Evolutionary conservation across 148 eudicot genomes (phyloP), one percentile per base, ranked within the genome.

Genomic region (Drosera capensis): DNA sequence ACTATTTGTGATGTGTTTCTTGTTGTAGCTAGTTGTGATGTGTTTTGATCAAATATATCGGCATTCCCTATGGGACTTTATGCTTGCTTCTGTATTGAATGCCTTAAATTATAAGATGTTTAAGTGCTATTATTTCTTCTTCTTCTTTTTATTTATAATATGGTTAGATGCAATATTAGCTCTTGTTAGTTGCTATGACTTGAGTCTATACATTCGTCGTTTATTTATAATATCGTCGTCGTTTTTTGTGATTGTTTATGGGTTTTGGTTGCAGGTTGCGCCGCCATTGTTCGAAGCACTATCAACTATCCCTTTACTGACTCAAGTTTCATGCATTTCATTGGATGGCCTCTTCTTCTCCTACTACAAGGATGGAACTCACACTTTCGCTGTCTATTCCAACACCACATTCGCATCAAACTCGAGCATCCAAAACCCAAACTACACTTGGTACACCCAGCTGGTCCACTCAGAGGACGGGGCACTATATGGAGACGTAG

Each of bases 261-360:
- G 15, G 5, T 2, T 19, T 46, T 19, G n/a, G 2, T 8, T 17
- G 14, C 22, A 50, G 54, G 54, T 50, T 19, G 54, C 54, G 3
- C 8, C 35, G 14, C 0, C 17, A 3, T 5, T 50, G 18, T 38
- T 50, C 20, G 31, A 35, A 23, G 44, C 54, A 22, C 31, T 50
- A 25, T 15, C 44, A 38, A 50, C 54, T 14, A 38, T 37, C 12
- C 54, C 38, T 17, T 22, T 19, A 25, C 41, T 58, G 34, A 63
- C 68, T 17, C 75, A 86, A 25, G 62, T 70, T 22, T 71, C 94
- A 19, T 82, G 58, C 58, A 60, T 74, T 24, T 69, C 71, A 40
- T 16, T 55, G 6, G 66, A 81, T 58, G 92, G 78, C n/a, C 45
- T 75, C 29, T 64, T 66, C 55, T 81, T 81, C 57, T 67, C 86